phyloP scores from a whole-genome alignment of 78 protist genomes.

The Dictyostelium firmibasis region DNA sequence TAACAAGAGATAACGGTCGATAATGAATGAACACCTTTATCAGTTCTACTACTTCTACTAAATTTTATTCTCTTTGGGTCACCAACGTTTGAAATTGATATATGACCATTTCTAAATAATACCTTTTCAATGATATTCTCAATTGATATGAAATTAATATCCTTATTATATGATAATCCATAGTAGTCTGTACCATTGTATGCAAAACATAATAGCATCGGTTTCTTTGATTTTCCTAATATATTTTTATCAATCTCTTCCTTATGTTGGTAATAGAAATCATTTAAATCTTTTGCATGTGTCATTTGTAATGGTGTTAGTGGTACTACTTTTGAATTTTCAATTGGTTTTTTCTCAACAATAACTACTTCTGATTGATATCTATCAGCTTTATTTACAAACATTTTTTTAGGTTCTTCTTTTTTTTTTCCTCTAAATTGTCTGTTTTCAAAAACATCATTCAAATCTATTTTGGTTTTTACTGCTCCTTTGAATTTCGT shows the following conservation, averaged over 20 bases:
- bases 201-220: constrained; percentile 10
- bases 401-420: no score
- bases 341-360: no score
- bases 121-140: constrained; percentile 43
- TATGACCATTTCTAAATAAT: constrained; percentile 6
- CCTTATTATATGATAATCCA: not conserved
- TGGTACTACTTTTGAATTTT: no score
- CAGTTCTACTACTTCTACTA: constrained; percentile 35
- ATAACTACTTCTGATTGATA: no score
- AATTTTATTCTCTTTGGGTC: not conserved
- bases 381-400: not conserved
- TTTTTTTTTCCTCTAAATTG: not conserved
- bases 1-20: not conserved
- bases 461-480: no score
- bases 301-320: no score
- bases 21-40: constrained; percentile 78
- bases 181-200: constrained; percentile 35
- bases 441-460: not conserved
- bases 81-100: constrained; percentile 20
- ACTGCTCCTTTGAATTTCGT: no score
- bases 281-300: not conserved
- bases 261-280: not conserved
- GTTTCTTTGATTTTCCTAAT: not conserved
- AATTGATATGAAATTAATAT: not conserved
- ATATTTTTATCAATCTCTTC: not conserved